phyloP scores from a whole-genome alignment of 2,329 filamentous ascomycete genomes.

The Pezicula neosporulosa region DNA sequence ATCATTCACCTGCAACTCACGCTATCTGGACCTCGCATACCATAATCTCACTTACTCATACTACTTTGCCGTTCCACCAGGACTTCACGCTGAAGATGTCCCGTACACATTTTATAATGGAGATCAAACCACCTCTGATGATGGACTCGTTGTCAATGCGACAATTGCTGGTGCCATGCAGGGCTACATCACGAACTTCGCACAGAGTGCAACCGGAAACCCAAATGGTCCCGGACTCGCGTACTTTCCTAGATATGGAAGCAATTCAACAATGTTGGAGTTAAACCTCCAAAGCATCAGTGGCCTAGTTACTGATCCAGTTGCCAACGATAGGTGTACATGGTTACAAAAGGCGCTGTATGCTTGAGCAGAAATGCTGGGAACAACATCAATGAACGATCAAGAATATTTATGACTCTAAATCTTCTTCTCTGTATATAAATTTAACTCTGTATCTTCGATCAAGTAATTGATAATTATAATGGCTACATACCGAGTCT shows the following conservation, averaged over 20 bases:
- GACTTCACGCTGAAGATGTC: conserved; percentile 45
- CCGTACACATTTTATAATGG: conserved; percentile 45
- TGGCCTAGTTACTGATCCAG: neutral
- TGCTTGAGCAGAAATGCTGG: neutral
- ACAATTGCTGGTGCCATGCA: conserved; percentile 25
- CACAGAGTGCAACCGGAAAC: conserved; percentile 14
- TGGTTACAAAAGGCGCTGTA: conserved; percentile 3
- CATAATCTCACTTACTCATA: conserved; percentile 44
- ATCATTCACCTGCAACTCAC: conserved; percentile 45
- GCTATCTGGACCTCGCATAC: conserved; percentile 42
- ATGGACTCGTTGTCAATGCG: conserved; percentile 13
- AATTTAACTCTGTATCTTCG: too few species aligned
- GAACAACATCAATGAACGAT: too few species aligned
- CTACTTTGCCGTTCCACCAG: conserved; percentile 47
- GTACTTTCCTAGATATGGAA: conserved; percentile 2
- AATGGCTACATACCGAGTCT: too few species aligned
- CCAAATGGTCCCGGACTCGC: conserved; percentile 14
- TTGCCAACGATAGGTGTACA: neutral
- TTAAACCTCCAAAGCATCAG: neutral
- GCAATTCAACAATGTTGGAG: neutral
- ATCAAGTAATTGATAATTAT: too few species aligned
- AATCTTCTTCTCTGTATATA: too few species aligned
- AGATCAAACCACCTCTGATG: conserved; percentile 1
- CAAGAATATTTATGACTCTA: too few species aligned
- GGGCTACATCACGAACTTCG: conserved; percentile 29